These are phyloP conservation scores for Pseudogymnoascus sp. DNA, from an alignment of 2,329 filamentous ascomycete species.

Conservation along the genomic window DNA sequence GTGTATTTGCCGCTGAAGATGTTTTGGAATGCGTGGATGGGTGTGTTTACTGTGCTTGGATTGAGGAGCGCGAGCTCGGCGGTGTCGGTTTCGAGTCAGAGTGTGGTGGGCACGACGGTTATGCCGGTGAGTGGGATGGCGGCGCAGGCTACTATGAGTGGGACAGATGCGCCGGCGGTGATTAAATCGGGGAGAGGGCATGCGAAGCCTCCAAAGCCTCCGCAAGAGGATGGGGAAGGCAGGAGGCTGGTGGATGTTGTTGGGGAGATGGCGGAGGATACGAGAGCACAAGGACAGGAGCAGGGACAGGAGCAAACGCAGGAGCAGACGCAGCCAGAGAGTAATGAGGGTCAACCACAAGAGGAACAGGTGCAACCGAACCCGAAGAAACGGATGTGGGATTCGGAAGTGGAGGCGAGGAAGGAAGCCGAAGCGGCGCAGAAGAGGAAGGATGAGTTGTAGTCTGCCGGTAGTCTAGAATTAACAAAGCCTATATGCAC, in stretches of 20 bases:
- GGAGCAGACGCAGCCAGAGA: slow-evolving; percentile 9
- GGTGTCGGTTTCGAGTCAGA: slow-evolving; percentile 16
- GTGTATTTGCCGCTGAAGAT: slow-evolving; percentile 73
- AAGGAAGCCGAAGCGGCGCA: slow-evolving; percentile 13
- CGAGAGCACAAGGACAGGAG: slow-evolving; percentile 12
- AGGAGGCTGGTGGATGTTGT: slow-evolving; percentile 44
- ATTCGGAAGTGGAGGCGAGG: slow-evolving; percentile 36
- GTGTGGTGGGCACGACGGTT: slow-evolving; percentile 3
- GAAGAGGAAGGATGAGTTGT: slow-evolving; percentile 11
- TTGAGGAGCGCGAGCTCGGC: slow-evolving; percentile 22
- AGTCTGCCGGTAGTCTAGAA: not conserved
- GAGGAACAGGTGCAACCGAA: slow-evolving; percentile 35
- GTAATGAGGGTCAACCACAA: slow-evolving; percentile 7
- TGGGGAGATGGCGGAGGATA: slow-evolving; percentile 42
- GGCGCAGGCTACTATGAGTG: slow-evolving; percentile 7
- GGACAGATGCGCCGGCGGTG: slow-evolving; percentile 19
- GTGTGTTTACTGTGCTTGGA: slow-evolving; percentile 46
- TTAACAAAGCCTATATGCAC: not conserved
- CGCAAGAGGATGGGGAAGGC: slow-evolving; percentile 30
- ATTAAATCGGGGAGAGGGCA: slow-evolving; percentile 12
- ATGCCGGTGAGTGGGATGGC: slow-evolving; percentile 8
- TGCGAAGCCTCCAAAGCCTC: slow-evolving; percentile 34
- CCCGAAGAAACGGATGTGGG: slow-evolving; percentile 55
- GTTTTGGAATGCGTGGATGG: slow-evolving; percentile 50
- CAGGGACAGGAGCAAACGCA: slow-evolving; percentile 9